Evolutionary conservation across 1,284 basidiomycete genomes (phyloP).

Genomic region (Tetrapyrgos nigripes): DNA sequence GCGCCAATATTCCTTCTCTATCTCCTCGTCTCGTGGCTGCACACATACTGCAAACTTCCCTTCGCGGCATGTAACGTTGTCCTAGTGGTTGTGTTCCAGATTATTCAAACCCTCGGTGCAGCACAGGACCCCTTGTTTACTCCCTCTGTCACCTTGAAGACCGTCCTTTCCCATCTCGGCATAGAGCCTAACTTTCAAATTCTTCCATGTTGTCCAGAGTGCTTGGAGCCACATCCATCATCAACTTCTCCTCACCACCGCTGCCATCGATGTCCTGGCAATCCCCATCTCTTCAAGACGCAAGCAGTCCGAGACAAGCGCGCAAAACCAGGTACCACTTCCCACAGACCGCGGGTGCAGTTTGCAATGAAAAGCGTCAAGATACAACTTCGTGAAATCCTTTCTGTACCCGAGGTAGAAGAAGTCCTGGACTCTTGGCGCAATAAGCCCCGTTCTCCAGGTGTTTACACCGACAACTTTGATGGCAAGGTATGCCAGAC

Average conservation of each 20-base stretch:
- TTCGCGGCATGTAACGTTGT: too few species aligned
- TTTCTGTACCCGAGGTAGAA: conserved; percentile 24
- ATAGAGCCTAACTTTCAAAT: neutral
- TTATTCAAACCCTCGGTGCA: too few species aligned
- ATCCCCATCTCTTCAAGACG: too few species aligned
- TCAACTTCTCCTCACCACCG: too few species aligned
- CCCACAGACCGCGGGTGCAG: neutral
- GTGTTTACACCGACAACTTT: conserved; percentile 28
- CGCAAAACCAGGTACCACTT: too few species aligned
- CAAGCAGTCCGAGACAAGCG: too few species aligned
- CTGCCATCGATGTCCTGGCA: too few species aligned
- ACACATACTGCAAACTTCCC: too few species aligned
- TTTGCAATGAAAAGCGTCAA: neutral
- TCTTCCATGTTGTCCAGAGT: neutral
- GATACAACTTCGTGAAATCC: conserved; percentile 8
- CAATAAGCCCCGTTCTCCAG: conserved; percentile 8
- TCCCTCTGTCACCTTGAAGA: neutral
- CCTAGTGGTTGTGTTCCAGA: too few species aligned
- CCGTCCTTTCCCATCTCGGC: neutral
- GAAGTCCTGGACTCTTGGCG: conserved; percentile 26
- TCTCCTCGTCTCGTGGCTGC: too few species aligned
- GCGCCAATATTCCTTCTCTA: too few species aligned
- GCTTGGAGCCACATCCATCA: neutral
- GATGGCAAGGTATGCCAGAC: conserved; percentile 25
- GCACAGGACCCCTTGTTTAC: too few species aligned